Percentiles rank a stretch among this genome's conserved stretches.
These are phyloP conservation scores for Pleurotus djamor DNA, from an alignment of 768 basidiomycete genomes.

Conservation along the genomic window DNA sequence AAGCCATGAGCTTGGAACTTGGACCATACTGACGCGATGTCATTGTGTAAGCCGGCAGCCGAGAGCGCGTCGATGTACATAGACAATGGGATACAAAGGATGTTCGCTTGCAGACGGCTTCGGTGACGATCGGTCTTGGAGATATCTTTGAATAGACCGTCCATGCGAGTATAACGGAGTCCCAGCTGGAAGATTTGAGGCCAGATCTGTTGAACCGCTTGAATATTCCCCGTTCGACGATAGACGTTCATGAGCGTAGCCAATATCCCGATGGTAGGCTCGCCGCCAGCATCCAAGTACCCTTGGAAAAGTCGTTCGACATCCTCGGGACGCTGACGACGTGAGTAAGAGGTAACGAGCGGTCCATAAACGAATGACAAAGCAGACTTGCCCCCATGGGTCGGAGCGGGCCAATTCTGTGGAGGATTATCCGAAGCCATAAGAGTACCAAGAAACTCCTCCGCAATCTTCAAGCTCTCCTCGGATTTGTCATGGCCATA, in stretches of 20 bases:
- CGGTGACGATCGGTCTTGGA: conserved; percentile 11
- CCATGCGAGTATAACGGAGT: conserved; percentile 31
- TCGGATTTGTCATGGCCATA: conserved; percentile 49
- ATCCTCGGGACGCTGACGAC: conserved; percentile 39
- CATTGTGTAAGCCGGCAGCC: conserved; percentile 52
- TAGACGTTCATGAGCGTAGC: conserved; percentile 72
- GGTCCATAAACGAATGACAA: conserved; percentile 61
- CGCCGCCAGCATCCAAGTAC: conserved; percentile 50
- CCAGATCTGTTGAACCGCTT: conserved; percentile 65
- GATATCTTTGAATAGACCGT: conserved; percentile 25
- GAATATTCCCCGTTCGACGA: conserved; percentile 52
- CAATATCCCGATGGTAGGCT: conserved; percentile 58
- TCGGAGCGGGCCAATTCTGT: conserved; percentile 34
- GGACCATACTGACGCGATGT: conserved; percentile 70
- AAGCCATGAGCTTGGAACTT: conserved; percentile 61
- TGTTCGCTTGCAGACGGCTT: conserved; percentile 34
- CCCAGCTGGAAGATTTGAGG: conserved; percentile 62
- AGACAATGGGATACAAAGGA: conserved; percentile 77
- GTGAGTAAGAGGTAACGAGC: conserved; percentile 52
- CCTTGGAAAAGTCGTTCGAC: conserved; percentile 57
- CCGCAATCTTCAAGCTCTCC: conserved; percentile 57
- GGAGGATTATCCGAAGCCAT: conserved; percentile 30
- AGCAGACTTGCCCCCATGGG: conserved; percentile 36
- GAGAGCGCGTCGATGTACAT: conserved; percentile 80
- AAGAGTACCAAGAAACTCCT: conserved; percentile 60